A percentile compares a stretch with the other conserved stretches of the same genome.
phyloP scores from a whole-genome alignment of 768 basidiomycete genomes.

The Leccinum fibrillosum region DNA sequence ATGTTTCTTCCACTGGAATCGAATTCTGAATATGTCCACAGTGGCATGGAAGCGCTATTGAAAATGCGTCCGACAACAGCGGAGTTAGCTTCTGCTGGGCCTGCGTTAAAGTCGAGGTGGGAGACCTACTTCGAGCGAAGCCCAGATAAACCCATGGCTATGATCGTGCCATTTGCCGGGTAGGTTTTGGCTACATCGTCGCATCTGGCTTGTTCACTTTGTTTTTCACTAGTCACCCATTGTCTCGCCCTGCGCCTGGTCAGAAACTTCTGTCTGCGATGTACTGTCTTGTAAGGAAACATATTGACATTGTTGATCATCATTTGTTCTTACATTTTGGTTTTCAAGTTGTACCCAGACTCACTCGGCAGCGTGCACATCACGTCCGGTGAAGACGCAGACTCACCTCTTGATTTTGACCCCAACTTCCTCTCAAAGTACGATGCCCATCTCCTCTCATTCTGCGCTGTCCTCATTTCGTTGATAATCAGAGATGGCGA shows the following conservation, averaged over 20 bases:
- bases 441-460: not conserved
- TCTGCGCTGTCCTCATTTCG: not conserved
- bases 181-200: constrained; percentile 18
- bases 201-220: not conserved
- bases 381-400: constrained; percentile 36
- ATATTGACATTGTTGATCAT: not conserved
- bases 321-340: not conserved
- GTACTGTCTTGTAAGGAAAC: constrained; percentile 33
- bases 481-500: constrained; percentile 28
- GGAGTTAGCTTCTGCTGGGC: constrained; percentile 46
- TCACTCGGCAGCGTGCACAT: constrained; percentile 50
- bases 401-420: constrained; percentile 44
- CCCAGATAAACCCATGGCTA: constrained; percentile 54
- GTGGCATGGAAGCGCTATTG: constrained; percentile 51
- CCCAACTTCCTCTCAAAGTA: constrained; percentile 44
- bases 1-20: too few species aligned
- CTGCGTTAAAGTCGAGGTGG: constrained; percentile 49
- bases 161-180: constrained; percentile 40
- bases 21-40: constrained; percentile 15
- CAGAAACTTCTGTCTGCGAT: constrained; percentile 28
- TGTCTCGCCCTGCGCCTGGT: constrained; percentile 10
- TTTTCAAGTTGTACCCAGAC: constrained; percentile 39
- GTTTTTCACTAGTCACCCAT: constrained; percentile 21
- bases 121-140: constrained; percentile 44
- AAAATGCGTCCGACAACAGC: constrained; percentile 49